phyloP scores from a whole-genome alignment of 2,329 filamentous ascomycete species.

The Metarhizium brunneum region DNA sequence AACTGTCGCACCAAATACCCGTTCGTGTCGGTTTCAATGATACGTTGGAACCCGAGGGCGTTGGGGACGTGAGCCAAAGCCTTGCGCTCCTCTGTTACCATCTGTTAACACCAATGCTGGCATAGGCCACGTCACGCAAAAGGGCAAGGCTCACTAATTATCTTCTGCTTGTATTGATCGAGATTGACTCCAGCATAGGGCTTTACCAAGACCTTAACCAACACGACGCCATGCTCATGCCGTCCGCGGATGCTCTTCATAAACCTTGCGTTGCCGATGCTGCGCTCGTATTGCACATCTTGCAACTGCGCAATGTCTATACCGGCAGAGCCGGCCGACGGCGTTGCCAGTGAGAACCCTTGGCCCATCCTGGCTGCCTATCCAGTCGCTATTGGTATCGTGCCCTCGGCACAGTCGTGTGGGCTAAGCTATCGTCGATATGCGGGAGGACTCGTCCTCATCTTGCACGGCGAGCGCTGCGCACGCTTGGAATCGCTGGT shows the following conservation, averaged over 20 bases:
- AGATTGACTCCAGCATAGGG: slow-evolving; percentile 76
- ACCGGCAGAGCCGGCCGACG: slow-evolving; percentile 82
- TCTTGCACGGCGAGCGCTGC: not conserved
- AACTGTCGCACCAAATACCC: slow-evolving; percentile 92
- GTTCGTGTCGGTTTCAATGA: slow-evolving; percentile 84
- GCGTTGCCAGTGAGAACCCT: slow-evolving; percentile 87
- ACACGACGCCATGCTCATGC: slow-evolving; percentile 81
- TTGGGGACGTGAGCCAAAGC: slow-evolving; percentile 78
- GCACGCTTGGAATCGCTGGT: not conserved
- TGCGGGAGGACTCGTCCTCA: slow-evolving; percentile 1
- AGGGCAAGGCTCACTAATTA: slow-evolving; percentile 50
- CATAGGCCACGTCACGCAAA: not conserved
- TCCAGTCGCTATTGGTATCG: not conserved
- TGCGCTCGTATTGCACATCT: slow-evolving; percentile 86
- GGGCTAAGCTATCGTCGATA: not conserved
- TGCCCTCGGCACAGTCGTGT: not conserved
- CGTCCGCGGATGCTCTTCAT: slow-evolving; percentile 94
- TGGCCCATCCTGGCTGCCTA: slow-evolving; percentile 64
- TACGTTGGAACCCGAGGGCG: slow-evolving; percentile 79
- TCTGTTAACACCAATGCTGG: slow-evolving; percentile 1
- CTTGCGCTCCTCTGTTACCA: slow-evolving; percentile 60
- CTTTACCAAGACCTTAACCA: slow-evolving; percentile 93
- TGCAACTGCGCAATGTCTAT: slow-evolving; percentile 90
- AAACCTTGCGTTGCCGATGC: slow-evolving; percentile 83
- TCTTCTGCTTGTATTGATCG: slow-evolving; percentile 65